Evolutionary conservation across 1,139 yeast genomes (phyloP), one percentile per base, ranked within the genome.

Genomic region (Pichia terricola): DNA sequence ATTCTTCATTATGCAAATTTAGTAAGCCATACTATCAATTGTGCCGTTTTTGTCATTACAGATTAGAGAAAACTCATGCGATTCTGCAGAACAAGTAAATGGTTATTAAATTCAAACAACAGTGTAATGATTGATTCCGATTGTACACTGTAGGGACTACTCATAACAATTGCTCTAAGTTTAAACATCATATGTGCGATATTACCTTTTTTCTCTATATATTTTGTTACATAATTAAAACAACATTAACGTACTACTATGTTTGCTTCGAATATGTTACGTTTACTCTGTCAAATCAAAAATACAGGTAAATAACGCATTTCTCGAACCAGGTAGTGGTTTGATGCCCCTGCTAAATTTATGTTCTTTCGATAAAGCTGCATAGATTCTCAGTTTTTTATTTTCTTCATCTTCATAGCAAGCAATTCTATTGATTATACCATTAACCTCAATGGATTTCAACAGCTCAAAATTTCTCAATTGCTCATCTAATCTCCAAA

Each of bases 341-440:
- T 64, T 60, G 16, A 71, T 58, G 95, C 96, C 88, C 61, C 96
- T 78, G 39, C 96, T 96, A 48, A 85, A 71, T 57, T 83, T 77
- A 60, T 84, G 95, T 62, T 89, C 96, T 63, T 88, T 86, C 44
- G 91, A 75, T 16, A 84, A 69, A 40, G 86, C 72, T 0, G 82
- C 91, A 51, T 74, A 68, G 11, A 88, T 71, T 52, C 76, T 69
- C 46, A 85, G 62, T 43, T 70, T 68, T 4, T 50, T 46, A 10
- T 43, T 45, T 49, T 68, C 65, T 33, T 43, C 52, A 28, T 71
- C 61, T 56, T 84, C 94, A n/a, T 73, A 78, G 22, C 72, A 73
- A 40, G 78, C 79, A 43, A 88, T 79, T 45, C 72, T 69, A 27
- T 84, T 85, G 26, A 87, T 82, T 38, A 84, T 72, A 39, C 96